Evolutionary conservation across 352 stramenopile genomes (phyloP), one percentile per base, ranked within the genome.

Genomic region (Globisporangium cystogenes): DNA sequence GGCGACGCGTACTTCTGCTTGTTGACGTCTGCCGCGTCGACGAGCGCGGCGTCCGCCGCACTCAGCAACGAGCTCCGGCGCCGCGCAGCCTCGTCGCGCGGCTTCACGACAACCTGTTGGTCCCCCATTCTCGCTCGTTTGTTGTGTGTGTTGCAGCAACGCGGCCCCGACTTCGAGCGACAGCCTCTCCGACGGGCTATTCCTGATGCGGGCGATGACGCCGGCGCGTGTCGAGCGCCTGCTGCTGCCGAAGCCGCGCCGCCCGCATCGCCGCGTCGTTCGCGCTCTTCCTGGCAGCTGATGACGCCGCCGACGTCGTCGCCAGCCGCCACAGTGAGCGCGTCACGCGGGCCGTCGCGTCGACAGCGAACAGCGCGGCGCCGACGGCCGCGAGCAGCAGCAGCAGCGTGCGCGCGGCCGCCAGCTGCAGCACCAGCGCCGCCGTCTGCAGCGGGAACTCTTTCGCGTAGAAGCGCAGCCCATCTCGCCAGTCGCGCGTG

Each of bases 201-300:
- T 29, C 26, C 3, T 5, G 26, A 24, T 23, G 43, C 7, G 24
- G 24, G 18, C 33, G 35, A 7, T 43, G 43, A n/a, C 16, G n/a
- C n/a, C n/a, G n/a, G n/a, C n/a, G n/a, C n/a, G n/a, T 26, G 4
- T 56, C 44, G 18, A 74, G 37, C 23, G 48, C 47, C 27, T 62
- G 63, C 26, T 58, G 66, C 37, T 74, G 69, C 40, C 63, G 62
- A 7, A 67, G 16, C 18, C 69, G 63, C 33, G 68, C 63, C 93
- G 62, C 48, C 82, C 61, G 62, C 79, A 95, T 49, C 65, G 67
- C 71, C 95, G 72, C 60, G 69, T 98, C 90, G 62, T 83, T 61
- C 16, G 55, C 33, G n/a, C 42, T 45, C 7, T 43, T 41, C 23
- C n/a, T 48, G 2, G 26, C 29, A 11, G 4, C 35, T 4, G 20